Percentiles rank a stretch among this genome's conserved stretches.
These are phyloP conservation scores for Viridothelium virens DNA, from an alignment of 495 filamentous ascomycete genomes.

Conservation along the genomic window DNA sequence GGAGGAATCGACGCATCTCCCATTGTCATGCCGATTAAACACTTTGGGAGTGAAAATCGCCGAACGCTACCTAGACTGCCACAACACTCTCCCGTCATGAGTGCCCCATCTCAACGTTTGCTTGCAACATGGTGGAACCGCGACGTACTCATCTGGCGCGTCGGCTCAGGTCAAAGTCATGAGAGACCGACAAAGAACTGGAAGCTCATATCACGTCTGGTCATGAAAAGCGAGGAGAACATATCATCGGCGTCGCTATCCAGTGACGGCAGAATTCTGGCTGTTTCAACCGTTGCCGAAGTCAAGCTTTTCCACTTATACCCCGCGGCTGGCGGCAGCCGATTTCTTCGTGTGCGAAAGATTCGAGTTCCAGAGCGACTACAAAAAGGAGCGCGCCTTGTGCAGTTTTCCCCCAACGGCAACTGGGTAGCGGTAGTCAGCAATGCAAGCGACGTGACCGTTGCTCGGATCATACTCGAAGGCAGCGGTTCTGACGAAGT, in stretches of 20 bases:
- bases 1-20: slow-evolving; percentile 85
- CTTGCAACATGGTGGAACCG: slow-evolving; percentile 91
- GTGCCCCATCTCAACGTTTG: slow-evolving; percentile 60
- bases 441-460: slow-evolving; percentile 42
- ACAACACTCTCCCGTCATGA: slow-evolving; percentile 61
- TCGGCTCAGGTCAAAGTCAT: slow-evolving; percentile 18
- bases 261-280: slow-evolving; percentile 63
- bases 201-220: slow-evolving; percentile 62
- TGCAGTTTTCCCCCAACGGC: slow-evolving; percentile 46
- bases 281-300: slow-evolving; percentile 64
- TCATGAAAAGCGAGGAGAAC: slow-evolving; percentile 73
- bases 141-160: slow-evolving; percentile 75
- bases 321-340: slow-evolving; percentile 36
- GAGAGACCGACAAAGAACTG: slow-evolving; percentile 35
- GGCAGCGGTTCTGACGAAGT: slow-evolving; percentile 35
- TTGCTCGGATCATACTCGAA: slow-evolving; percentile 40
- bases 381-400: slow-evolving; percentile 55
- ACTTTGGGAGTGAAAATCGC: slow-evolving; percentile 75
- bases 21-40: slow-evolving; percentile 67
- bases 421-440: slow-evolving; percentile 52
- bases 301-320: slow-evolving; percentile 71
- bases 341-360: slow-evolving; percentile 55
- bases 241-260: slow-evolving; percentile 76
- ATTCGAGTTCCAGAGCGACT: slow-evolving; percentile 45
- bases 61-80: slow-evolving; percentile 70